These are phyloP conservation scores for Trypanosoma brucei DNA, from an alignment of 208 protist species.

Conservation along the genomic window DNA sequence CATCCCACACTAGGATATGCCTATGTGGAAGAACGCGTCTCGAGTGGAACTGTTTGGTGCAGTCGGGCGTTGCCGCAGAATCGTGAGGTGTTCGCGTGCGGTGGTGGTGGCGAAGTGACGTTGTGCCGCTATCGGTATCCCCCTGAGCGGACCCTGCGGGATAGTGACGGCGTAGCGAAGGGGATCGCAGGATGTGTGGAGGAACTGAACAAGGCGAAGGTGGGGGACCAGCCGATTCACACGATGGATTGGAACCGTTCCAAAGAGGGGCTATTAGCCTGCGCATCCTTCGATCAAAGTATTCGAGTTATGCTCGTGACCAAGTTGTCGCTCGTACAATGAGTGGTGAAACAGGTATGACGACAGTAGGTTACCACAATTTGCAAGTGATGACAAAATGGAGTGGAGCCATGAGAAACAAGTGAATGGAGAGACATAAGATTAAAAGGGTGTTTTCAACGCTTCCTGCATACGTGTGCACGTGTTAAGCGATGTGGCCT, in stretches of 20 bases:
- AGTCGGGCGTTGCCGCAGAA: constrained; percentile 87
- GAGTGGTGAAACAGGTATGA: neutral
- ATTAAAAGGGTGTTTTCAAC: too few relatives aligned
- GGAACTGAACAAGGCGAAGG: constrained; percentile 77
- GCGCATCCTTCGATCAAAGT: constrained; percentile 83
- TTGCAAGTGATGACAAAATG: neutral
- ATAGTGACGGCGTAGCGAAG: constrained; percentile 58
- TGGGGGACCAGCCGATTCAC: constrained; percentile 87
- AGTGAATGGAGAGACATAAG: too few relatives aligned
- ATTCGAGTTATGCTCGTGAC: constrained; percentile 85
- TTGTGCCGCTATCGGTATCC: constrained; percentile 90
- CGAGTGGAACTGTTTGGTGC: constrained; percentile 86
- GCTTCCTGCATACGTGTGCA: too few relatives aligned
- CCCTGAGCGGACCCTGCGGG: constrained; percentile 67
- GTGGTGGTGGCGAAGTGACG: constrained; percentile 83
- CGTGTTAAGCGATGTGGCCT: too few relatives aligned
- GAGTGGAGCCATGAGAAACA: neutral
- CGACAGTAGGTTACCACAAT: neutral
- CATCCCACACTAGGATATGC: constrained; percentile 85
- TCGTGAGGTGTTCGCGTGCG: constrained; percentile 85
- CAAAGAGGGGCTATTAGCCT: constrained; percentile 81
- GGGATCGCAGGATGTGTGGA: constrained; percentile 75
- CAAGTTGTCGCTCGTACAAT: constrained; percentile 65
- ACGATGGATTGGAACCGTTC: constrained; percentile 78
- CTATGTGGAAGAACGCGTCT: constrained; percentile 80